phyloP scores from a whole-genome alignment of 169 alveolate species.

The Plasmodium billcollinsi region DNA sequence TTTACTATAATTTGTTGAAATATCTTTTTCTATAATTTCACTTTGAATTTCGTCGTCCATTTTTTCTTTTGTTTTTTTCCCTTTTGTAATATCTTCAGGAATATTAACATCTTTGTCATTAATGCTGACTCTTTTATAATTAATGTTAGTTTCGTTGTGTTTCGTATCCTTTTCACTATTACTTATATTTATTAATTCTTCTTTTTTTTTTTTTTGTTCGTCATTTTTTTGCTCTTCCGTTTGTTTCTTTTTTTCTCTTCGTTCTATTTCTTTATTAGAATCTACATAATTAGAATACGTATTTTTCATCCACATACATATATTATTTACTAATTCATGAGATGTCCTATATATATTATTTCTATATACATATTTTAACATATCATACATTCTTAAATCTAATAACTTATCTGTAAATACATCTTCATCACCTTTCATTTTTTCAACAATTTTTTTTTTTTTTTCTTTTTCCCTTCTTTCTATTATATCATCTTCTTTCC shows the following conservation, averaged over 20 bases:
- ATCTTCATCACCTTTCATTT: conserved; percentile 50
- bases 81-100: background rate
- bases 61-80: background rate
- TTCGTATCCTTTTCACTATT: background rate
- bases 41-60: background rate
- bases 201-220: conserved; percentile 25
- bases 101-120: conserved; percentile 12
- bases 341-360: conserved; percentile 23
- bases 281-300: conserved; percentile 6
- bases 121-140: conserved; percentile 29
- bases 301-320: conserved; percentile 60
- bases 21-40: conserved; percentile 22
- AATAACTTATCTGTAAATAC: conserved; percentile 46
- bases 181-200: background rate
- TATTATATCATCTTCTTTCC: conserved; percentile 58
- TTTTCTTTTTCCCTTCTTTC: conserved; percentile 63
- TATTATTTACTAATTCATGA: conserved; percentile 47
- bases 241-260: background rate
- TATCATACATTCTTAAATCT: conserved; percentile 53
- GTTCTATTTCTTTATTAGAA: background rate
- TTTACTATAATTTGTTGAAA: conserved; percentile 19
- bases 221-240: background rate
- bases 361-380: conserved; percentile 51
- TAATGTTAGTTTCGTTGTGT: background rate
- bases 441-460: conserved; percentile 44